A percentile compares a stretch with the other conserved stretches of the same genome.
phyloP scores from a whole-genome alignment of 2,329 filamentous ascomycete species.

The Aaosphaeria arxii region DNA sequence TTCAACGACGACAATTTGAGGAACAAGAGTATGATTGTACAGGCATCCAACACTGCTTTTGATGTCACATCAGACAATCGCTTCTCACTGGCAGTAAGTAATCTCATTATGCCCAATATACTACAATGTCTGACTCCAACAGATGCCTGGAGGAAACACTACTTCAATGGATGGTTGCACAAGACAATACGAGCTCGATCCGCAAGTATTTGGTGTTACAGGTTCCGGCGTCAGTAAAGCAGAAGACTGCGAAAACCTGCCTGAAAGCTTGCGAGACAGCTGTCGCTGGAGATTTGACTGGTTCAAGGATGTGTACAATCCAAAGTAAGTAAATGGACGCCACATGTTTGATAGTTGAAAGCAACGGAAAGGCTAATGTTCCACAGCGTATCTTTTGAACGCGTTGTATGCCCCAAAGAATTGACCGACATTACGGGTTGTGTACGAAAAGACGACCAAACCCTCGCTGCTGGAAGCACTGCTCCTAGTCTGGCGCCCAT shows the following conservation, averaged over 20 bases:
- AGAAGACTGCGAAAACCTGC: conserved; percentile 33
- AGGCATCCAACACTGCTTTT: conserved; percentile 60
- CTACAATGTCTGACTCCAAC: neutral
- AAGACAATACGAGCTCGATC: conserved; percentile 28
- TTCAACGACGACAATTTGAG: conserved; percentile 55
- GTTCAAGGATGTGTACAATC: conserved; percentile 31
- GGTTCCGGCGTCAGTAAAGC: conserved; percentile 23
- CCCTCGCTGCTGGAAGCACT: conserved; percentile 12
- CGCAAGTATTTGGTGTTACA: conserved; percentile 30
- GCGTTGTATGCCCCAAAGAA: conserved; percentile 31
- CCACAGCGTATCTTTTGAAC: conserved; percentile 35
- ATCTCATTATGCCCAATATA: neutral
- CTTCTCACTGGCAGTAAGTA: conserved; percentile 35
- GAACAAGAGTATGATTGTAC: conserved; percentile 63
- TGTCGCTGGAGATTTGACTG: conserved; percentile 37
- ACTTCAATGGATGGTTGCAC: conserved; percentile 32
- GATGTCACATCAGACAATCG: conserved; percentile 31
- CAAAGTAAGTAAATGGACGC: conserved; percentile 20
- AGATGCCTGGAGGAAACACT: conserved; percentile 37
- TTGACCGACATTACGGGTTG: conserved; percentile 34
- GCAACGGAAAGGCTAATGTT: conserved; percentile 14
- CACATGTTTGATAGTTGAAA: too few relatives aligned
- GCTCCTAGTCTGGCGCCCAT: neutral
- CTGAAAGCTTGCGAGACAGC: conserved; percentile 20
- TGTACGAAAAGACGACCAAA: conserved; percentile 29